Base-by-base conservation (phyloP, 352 stramenopile species). In the Phytophthora kernoviae region DNA sequence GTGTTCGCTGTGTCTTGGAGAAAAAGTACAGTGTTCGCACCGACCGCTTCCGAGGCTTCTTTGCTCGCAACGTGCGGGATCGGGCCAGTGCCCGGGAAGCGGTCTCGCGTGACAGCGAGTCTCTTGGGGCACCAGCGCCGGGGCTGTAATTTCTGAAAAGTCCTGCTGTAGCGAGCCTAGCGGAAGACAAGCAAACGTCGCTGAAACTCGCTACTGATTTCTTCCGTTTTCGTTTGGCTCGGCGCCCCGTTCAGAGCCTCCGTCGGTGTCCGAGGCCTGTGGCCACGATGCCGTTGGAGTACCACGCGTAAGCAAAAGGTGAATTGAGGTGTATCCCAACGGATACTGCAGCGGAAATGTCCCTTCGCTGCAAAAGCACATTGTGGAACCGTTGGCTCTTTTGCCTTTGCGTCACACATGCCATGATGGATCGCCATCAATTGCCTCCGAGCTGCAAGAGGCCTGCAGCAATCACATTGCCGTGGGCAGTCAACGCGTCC, bases 151-250 rank as follows among this genome's bases (percentile, higher is more conserved):
- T 48, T 32, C 47, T 32, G 48, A 65, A 36, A 48, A 64, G 60
- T 54, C 36, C 36, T n/a, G n/a, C n/a, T n/a, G 17, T 36, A 7
- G 22, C 48, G n/a, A 47, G 40, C 37, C 45, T 15, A 14, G 33
- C 15, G 52, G 30, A 45, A 27, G 46, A 27, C 11, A 26, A 41
- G 17, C n/a, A n/a, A n/a, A n/a, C n/a, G n/a, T 17, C 30, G 12
- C 44, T 67, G 58, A 54, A 61, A 47, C 41, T 15, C 53, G 30
- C 24, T 33, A 52, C 43, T 68, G 53, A 58, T 65, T 65, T 68
- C 42, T 69, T 68, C 56, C 30, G 49, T 57, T 15, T 66, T 65
- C 58, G 27, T 53, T 68, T 65, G 52, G 58, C 49, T 55, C 37
- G 4, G 39, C 17, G 18, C 26, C 17, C 12, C 21, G n/a, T 20